Base-by-base conservation (phyloP, 495 filamentous ascomycete genomes). In the Parmelia sp. region DNA sequence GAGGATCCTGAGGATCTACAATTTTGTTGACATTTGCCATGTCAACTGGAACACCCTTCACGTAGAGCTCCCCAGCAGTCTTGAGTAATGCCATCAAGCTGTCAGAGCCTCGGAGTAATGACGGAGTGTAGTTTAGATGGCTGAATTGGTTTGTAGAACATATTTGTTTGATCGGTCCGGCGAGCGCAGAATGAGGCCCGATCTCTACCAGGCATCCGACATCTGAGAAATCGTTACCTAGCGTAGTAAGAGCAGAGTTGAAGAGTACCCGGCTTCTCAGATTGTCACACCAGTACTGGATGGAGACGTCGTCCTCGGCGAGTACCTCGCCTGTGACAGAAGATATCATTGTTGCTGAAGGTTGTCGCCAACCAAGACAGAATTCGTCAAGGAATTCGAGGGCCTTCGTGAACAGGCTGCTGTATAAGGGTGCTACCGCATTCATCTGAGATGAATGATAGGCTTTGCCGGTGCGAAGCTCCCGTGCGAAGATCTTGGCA, bases 111-210 rank as follows among this genome's bases (percentile, higher is more conserved):
- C 76, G 67, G 19, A 65, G 36, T 5, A 77, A 39, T 1, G 72
- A 68, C 4, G 71, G 64, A 75, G 78, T 35, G 47, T 35, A 21
- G 69, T 33, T 14, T 53, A 40, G 19, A 47, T 63, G 53, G 3
- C 15, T 25, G 15, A 56, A 35, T 5, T 21, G 5, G 19, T 57
- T n/a, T 40, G 44, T 19, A 58, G 53, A 31, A 19, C 83, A 68
- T 10, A 80, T 83, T 51, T 89, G 83, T 62, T 79, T 76, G 9
- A 89, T 65, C 3, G 86, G 85, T 0, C 84, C 82, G 23, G 79
- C 72, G 3, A 90, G 75, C 3, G 84, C 81, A 1, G 77, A 71
- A 66, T 88, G 85, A 1, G 87, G 86, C 0, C 86, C 86, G 35
- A 87, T 74, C 65, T 88, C 85, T 33, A 88, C 36, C 5, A 84